These are phyloP conservation scores for Apium graveolens DNA, from an alignment of 129 eudicot species.

Conservation along the genomic window DNA sequence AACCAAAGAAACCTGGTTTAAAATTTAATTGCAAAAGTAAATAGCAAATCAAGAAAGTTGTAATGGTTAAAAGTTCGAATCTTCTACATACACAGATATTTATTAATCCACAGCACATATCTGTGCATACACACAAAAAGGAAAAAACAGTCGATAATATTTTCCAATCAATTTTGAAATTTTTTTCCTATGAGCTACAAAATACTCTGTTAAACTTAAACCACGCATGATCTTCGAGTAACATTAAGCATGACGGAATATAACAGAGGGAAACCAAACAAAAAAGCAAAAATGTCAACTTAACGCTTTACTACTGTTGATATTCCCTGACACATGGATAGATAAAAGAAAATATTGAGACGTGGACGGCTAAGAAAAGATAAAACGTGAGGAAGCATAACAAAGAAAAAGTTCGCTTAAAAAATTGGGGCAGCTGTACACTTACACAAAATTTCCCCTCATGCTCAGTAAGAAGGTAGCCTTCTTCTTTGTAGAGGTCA, in stretches of 20 bases:
- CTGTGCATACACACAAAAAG: neutral
- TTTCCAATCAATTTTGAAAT: too few species aligned
- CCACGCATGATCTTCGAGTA: neutral
- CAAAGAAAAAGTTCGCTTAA: too few species aligned
- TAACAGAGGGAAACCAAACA: neutral
- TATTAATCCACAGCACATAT: neutral
- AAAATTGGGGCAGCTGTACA: neutral
- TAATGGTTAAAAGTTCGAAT: neutral
- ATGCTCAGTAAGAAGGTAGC: constrained; percentile 76
- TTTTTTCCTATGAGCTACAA: neutral
- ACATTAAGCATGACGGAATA: neutral
- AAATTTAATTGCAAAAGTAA: neutral
- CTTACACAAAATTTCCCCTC: constrained; percentile 77
- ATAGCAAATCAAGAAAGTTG: neutral
- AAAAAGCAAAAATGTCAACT: neutral
- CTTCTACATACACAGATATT: neutral
- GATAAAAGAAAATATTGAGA: neutral
- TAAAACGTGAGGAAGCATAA: neutral
- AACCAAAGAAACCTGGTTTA: neutral
- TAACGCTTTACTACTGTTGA: neutral
- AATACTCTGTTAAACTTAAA: too few species aligned
- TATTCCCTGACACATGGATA: neutral
- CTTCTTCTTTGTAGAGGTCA: constrained; percentile 60
- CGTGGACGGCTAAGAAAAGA: too few species aligned
- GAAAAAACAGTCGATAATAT: neutral